Evolutionary conservation across 345 rosid species (phyloP), one percentile per base, ranked within the genome.

Genomic region (Lenwebbia sp.): DNA sequence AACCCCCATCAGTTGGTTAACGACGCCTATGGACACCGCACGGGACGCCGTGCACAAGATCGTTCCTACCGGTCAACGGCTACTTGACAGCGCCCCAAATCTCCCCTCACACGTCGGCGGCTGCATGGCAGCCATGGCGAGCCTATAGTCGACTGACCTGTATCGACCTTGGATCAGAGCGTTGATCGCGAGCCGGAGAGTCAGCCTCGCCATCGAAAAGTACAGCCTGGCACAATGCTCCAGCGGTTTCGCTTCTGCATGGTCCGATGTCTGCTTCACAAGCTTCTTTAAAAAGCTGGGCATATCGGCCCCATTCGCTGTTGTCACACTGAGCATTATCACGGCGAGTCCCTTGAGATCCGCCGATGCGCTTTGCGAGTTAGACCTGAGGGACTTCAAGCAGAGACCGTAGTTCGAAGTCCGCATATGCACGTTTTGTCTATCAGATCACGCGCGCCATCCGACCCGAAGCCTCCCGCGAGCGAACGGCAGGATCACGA

Each of bases 331-430:
- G 33, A 88, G 83, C 51, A 83, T 85, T 82, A 92, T 88, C 74
- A 51, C 83, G 28, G 57, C 90, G 10, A 91, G 88, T 26, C 92
- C 91, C 30, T 33, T 49, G 10, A 85, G 85, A 26, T 91, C 90
- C 4, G 92, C 87, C 17, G 81, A n/a, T 28, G 90, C 53, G 88
- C 90, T 87, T 84, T 86, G 85, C 82, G 92, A 89, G 88, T 91
- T 87, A 1, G 92, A 88, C 56, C 57, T 28, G 56, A 90, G 90
- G 10, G 89, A 74, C 28, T 89, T 86, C 2, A 82, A 13, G 85
- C 92, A 92, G 26, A 90, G 90, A 40, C 62, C 84, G 86, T 60
- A 60, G 74, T 60, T 5, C 74, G 4, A 17, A 6, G 74, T 60
- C 10, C 17, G 74, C 74, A n/a, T n/a, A 21, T 3, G 74, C 37